A percentile compares a stretch with the other conserved stretches of the same genome.
phyloP scores from a whole-genome alignment of 352 stramenopile genomes.

The Globisporangium nodosum region DNA sequence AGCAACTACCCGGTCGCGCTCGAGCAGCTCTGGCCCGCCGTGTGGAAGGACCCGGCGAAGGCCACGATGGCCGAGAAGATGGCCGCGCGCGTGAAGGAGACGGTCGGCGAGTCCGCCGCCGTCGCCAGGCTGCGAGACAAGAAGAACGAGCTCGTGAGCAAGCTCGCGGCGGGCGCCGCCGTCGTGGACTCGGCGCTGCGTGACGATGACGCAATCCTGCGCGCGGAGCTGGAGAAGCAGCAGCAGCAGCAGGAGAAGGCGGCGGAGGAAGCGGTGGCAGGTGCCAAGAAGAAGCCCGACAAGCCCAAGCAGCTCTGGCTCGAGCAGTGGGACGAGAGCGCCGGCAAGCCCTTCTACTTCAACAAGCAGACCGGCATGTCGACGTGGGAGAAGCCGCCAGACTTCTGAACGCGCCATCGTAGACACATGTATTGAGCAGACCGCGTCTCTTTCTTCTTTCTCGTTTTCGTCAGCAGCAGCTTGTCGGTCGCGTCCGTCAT shows the following conservation, averaged over 20 bases:
- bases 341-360: constrained; percentile 84
- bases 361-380: constrained; percentile 82
- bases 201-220: constrained; percentile 54
- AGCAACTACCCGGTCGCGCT: constrained; percentile 82
- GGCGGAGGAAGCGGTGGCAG: constrained; percentile 13
- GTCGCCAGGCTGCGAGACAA: constrained; percentile 58
- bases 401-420: constrained; percentile 22
- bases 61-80: constrained; percentile 53
- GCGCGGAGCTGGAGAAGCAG: constrained; percentile 56
- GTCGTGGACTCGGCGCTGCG: constrained; percentile 64
- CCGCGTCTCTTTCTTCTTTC: neutral
- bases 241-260: constrained; percentile 19
- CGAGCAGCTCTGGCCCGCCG: constrained; percentile 73
- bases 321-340: constrained; percentile 72
- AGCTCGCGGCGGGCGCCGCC: constrained; percentile 55
- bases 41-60: constrained; percentile 54
- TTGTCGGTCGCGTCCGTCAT: neutral
- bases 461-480: neutral
- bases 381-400: constrained; percentile 70
- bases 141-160: constrained; percentile 62
- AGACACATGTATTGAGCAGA: neutral
- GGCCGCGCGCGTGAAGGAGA: constrained; percentile 57
- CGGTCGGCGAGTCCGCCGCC: constrained; percentile 48
- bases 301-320: constrained; percentile 41
- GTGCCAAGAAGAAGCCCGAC: constrained; percentile 11